These are phyloP conservation scores for Pseudopyrenochaeta lycopersici DNA, from an alignment of 2,329 filamentous ascomycete species.

Conservation along the genomic window DNA sequence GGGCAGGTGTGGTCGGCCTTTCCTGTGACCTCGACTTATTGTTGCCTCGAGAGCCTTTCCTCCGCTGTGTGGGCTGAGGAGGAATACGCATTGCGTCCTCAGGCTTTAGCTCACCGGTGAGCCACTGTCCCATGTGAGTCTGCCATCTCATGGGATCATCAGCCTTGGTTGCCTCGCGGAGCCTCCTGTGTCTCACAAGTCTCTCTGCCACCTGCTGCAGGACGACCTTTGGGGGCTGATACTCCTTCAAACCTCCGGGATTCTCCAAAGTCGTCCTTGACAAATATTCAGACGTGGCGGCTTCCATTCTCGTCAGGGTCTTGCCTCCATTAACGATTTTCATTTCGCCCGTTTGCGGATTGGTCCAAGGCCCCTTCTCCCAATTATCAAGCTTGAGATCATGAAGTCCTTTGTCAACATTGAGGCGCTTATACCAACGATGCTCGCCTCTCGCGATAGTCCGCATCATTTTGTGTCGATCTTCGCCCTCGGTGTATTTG, in stretches of 20 bases:
- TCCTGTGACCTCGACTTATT: background rate
- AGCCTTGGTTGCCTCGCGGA: constrained; percentile 51
- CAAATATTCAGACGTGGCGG: constrained; percentile 53
- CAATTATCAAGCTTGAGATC: constrained; percentile 58
- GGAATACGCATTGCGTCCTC: constrained; percentile 31
- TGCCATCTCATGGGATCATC: constrained; percentile 47
- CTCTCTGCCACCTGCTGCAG: constrained; percentile 59
- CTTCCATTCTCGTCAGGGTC: constrained; percentile 56
- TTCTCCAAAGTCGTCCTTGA: constrained; percentile 43
- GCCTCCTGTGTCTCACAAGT: constrained; percentile 55
- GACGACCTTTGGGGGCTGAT: constrained; percentile 56
- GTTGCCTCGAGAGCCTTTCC: constrained; percentile 12
- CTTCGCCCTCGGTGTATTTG: constrained; percentile 62
- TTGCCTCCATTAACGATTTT: constrained; percentile 52
- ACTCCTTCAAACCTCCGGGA: constrained; percentile 50
- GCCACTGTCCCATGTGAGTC: constrained; percentile 50
- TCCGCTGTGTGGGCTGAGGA: constrained; percentile 4
- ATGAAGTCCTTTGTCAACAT: constrained; percentile 57
- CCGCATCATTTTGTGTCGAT: constrained; percentile 58
- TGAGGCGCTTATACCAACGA: constrained; percentile 61
- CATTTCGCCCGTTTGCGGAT: constrained; percentile 38
- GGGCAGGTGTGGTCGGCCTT: background rate
- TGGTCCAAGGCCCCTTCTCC: constrained; percentile 53
- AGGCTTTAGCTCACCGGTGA: constrained; percentile 43
- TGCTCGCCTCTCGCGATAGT: constrained; percentile 57